Percentiles rank a stretch among this genome's conserved stretches.
Conservation (phyloP, 441 rosid species). For the Cnidoscolus chayamansa region DNA sequence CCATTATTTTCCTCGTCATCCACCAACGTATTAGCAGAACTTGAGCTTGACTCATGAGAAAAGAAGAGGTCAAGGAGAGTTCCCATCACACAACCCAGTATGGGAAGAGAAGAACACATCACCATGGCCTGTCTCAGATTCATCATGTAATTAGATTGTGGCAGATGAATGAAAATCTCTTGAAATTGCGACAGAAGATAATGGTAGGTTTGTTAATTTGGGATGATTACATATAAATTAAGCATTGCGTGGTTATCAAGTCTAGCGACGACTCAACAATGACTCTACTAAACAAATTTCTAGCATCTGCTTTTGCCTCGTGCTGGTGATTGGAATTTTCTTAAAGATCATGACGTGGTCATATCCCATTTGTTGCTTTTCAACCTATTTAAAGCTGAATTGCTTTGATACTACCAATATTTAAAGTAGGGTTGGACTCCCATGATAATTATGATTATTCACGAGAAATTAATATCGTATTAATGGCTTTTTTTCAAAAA, state of each 20-base stretch:
- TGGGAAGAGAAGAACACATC: conserved; percentile 26
- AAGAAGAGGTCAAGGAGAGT: conserved; percentile 18
- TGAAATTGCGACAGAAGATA: background rate
- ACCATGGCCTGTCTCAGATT: conserved; percentile 20
- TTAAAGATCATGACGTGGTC: too few species aligned
- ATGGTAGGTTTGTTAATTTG: background rate
- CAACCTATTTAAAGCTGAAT: too few species aligned
- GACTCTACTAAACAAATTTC: background rate
- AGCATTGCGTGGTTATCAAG: conserved; percentile 21
- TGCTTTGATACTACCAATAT: too few species aligned
- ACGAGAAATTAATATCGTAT: too few species aligned
- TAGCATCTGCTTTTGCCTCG: too few species aligned
- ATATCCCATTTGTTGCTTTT: too few species aligned
- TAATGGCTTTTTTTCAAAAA: too few species aligned
- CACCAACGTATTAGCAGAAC: background rate
- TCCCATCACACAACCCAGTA: conserved; percentile 23
- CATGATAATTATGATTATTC: too few species aligned
- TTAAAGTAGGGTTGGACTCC: too few species aligned
- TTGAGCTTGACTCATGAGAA: background rate
- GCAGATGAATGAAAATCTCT: background rate
- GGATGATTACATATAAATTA: background rate
- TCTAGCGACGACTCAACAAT: background rate
- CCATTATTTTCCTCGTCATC: background rate
- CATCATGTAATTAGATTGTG: conserved; percentile 18
- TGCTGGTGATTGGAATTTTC: too few species aligned